phyloP scores from a whole-genome alignment of 176 grass and related monocot genomes.

The Zizania latifolia region DNA sequence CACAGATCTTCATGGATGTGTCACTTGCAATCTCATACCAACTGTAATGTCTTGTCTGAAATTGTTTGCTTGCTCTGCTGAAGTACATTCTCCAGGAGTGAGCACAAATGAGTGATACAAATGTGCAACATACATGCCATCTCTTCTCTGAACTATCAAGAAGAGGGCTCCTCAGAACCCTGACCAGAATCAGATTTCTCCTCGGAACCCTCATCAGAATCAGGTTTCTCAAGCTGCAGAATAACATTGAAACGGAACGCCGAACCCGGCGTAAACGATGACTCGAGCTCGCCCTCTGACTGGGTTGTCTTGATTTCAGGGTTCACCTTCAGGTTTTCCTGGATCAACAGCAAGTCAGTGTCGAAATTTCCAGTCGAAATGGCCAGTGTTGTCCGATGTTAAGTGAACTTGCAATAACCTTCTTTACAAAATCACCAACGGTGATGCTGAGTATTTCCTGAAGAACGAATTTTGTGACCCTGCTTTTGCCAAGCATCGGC shows the following conservation, averaged over 20 bases:
- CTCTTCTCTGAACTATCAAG: conserved; percentile 13
- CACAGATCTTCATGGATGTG: conserved; percentile 21
- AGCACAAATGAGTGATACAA: not conserved
- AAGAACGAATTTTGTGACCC: conserved; percentile 69
- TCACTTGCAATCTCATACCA: conserved; percentile 21
- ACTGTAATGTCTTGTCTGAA: not conserved
- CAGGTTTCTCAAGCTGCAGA: conserved; percentile 42
- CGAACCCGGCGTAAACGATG: conserved; percentile 42
- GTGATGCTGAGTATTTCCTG: conserved; percentile 64
- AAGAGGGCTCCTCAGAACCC: conserved; percentile 9
- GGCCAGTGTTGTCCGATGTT: not conserved
- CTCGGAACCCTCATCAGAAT: conserved; percentile 12
- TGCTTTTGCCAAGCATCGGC: conserved; percentile 66
- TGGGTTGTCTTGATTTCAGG: conserved; percentile 51
- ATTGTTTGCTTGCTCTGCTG: not conserved
- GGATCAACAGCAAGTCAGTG: conserved; percentile 1
- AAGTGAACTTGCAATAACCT: conserved; percentile 36
- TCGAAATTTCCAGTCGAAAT: not conserved
- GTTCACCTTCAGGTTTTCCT: conserved; percentile 64
- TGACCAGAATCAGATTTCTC: conserved; percentile 32
- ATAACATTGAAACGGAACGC: conserved; percentile 52
- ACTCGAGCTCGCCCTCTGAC: conserved; percentile 52
- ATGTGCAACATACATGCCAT: not conserved
- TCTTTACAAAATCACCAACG: conserved; percentile 55
- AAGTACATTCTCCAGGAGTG: conserved; percentile 15